These are phyloP conservation scores for Urostyla sp. DNA, from an alignment of 73 alveolate species.

Conservation along the genomic window DNA sequence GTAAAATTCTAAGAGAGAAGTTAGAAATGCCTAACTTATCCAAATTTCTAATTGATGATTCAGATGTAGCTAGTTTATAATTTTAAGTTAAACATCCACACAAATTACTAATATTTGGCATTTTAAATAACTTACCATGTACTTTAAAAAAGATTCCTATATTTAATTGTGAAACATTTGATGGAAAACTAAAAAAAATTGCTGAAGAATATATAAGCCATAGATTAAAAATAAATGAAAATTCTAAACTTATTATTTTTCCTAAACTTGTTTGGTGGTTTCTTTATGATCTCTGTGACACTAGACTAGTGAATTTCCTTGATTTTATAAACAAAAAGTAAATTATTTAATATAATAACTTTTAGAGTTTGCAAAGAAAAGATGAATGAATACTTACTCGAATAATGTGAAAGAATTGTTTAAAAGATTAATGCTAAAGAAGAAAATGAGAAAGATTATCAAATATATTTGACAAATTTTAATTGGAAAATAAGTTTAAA, in stretches of 20 bases:
- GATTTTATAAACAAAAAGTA: constrained; percentile 8
- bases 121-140: too few species aligned
- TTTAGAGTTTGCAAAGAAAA: not conserved
- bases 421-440: constrained; percentile 12
- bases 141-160: too few species aligned
- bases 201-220: constrained; percentile 14
- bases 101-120: constrained; percentile 11
- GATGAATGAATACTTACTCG: not conserved
- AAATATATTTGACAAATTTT: too few species aligned
- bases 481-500: too few species aligned
- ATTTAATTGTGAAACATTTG: constrained; percentile 1
- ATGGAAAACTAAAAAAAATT: not conserved
- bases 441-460: too few species aligned
- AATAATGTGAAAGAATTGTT: not conserved
- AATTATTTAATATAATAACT: not conserved
- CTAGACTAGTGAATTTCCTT: not conserved
- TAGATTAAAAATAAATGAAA: constrained; percentile 18
- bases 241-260: not conserved
- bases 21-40: not conserved
- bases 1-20: not conserved
- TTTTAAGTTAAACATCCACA: constrained; percentile 7
- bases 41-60: not conserved
- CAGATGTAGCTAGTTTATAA: not conserved
- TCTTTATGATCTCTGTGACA: not conserved
- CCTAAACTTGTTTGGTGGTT: constrained; percentile 36